These are phyloP conservation scores for Bauhinia variegata DNA, from an alignment of 306 rosid genomes.

Conservation along the genomic window DNA sequence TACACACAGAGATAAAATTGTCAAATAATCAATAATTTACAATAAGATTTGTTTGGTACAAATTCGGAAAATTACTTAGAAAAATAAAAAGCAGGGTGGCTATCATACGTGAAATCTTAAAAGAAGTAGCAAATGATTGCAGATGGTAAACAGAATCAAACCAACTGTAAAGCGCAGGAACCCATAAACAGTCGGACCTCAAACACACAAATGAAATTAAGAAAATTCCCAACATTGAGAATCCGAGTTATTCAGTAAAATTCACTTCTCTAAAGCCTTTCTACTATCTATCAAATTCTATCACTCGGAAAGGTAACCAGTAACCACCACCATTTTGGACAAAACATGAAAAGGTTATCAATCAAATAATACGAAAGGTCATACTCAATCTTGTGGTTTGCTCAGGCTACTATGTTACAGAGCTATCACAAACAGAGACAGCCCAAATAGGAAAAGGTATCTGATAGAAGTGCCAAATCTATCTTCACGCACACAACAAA, in stretches of 20 bases:
- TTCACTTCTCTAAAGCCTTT: not conserved
- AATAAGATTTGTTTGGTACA: not conserved
- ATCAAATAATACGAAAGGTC: conserved; percentile 49
- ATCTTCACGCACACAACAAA: conserved; percentile 36
- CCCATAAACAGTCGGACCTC: conserved; percentile 44
- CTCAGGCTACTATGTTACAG: conserved; percentile 31
- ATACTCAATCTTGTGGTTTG: conserved; percentile 44
- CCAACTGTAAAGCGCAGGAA: conserved; percentile 48
- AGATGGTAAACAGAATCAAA: conserved; percentile 11
- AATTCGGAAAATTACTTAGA: not conserved
- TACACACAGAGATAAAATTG: no score
- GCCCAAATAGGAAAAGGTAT: conserved; percentile 22
- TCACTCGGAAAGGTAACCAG: conserved; percentile 42
- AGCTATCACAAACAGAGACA: conserved; percentile 44
- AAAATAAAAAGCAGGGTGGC: conserved; percentile 25
- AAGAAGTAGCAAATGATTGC: conserved; percentile 40
- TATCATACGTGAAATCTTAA: conserved; percentile 37
- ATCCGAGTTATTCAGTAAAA: conserved; percentile 45
- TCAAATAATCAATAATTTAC: not conserved
- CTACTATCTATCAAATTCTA: conserved; percentile 47
- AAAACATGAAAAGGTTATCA: conserved; percentile 32
- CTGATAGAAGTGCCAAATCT: conserved; percentile 35
- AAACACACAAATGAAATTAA: conserved; percentile 41
- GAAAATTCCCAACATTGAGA: conserved; percentile 36
- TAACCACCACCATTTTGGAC: conserved; percentile 48